Evolutionary conservation across 1,284 basidiomycete genomes (phyloP).

Genomic region (Microbotryum lychnidis-dioicae): DNA sequence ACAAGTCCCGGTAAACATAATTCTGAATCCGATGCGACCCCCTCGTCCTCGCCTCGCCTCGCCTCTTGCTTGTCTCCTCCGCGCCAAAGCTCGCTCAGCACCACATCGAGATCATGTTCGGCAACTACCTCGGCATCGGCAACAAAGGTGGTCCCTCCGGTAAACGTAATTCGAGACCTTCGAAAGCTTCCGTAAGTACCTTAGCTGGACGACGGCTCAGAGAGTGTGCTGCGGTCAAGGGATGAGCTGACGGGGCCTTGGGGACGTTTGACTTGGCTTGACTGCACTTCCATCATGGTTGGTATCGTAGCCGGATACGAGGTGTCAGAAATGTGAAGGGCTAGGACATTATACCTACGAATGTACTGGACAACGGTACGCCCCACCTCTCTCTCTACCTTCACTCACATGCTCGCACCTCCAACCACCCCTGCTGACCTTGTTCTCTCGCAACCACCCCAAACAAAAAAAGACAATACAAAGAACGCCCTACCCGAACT

Average conservation of each 20-base stretch:
- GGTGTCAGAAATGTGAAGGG: slow-evolving; percentile 23
- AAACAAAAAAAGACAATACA: slow-evolving; percentile 8
- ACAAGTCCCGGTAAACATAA: no score
- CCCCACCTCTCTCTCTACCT: neutral
- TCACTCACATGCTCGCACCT: neutral
- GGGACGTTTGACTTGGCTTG: neutral
- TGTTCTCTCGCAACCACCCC: no score
- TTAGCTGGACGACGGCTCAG: slow-evolving; percentile 5
- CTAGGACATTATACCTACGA: slow-evolving; percentile 24
- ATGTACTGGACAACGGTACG: slow-evolving; percentile 15
- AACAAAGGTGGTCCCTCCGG: neutral
- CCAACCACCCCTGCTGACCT: neutral
- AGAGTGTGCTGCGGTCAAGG: neutral
- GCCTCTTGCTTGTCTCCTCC: no score
- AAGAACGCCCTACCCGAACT: slow-evolving; percentile 11
- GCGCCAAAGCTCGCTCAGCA: no score
- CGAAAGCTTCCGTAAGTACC: slow-evolving; percentile 1
- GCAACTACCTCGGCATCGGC: slow-evolving; percentile 17
- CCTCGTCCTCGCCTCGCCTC: no score
- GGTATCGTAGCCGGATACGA: neutral
- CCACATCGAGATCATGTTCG: slow-evolving; percentile 9
- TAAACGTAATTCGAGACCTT: neutral
- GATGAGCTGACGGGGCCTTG: no score
- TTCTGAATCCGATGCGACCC: no score
- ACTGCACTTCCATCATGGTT: no score